phyloP scores from a whole-genome alignment of 768 basidiomycete genomes.

The Phaffia tasmanica region DNA sequence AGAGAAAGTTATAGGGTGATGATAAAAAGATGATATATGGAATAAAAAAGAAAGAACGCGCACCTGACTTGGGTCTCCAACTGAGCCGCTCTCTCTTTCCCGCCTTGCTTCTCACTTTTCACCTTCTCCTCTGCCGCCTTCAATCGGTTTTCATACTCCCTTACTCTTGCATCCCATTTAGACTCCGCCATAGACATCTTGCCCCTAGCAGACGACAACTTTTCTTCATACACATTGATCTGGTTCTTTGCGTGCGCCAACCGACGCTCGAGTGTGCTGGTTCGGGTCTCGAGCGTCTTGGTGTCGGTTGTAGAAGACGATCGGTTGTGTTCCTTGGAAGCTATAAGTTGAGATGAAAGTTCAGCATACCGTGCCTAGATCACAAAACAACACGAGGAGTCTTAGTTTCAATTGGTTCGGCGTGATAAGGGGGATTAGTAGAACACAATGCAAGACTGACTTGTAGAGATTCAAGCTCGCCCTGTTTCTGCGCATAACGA shows the following conservation, averaged over 20 bases:
- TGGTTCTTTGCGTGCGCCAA: slow-evolving; percentile 76
- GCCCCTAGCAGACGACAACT: slow-evolving; percentile 60
- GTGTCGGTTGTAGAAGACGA: slow-evolving; percentile 58
- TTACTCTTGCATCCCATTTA: slow-evolving; percentile 92
- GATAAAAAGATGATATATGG: neutral
- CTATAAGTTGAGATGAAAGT: slow-evolving; percentile 56
- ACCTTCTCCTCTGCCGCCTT: slow-evolving; percentile 79
- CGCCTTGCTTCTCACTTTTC: slow-evolving; percentile 85
- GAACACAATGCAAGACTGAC: slow-evolving; percentile 40
- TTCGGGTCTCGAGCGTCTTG: slow-evolving; percentile 43
- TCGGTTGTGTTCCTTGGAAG: slow-evolving; percentile 51
- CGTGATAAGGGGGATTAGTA: neutral
- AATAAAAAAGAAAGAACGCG: slow-evolving; percentile 29
- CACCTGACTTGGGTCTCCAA: slow-evolving; percentile 42
- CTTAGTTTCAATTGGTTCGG: neutral
- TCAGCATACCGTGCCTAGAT: slow-evolving; percentile 44
- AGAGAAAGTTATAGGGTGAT: slow-evolving; percentile 15
- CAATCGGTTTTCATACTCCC: slow-evolving; percentile 73
- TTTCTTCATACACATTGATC: slow-evolving; percentile 70
- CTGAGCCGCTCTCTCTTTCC: slow-evolving; percentile 56
- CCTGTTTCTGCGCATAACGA: slow-evolving; percentile 68
- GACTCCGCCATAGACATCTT: slow-evolving; percentile 60
- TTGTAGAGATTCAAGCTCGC: slow-evolving; percentile 80
- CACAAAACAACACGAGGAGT: neutral
- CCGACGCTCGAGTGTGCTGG: slow-evolving; percentile 75